A percentile compares a stretch with the other conserved stretches of the same genome.
phyloP scores from a whole-genome alignment of 176 grass and related monocot genomes.

The Zea luxurians region DNA sequence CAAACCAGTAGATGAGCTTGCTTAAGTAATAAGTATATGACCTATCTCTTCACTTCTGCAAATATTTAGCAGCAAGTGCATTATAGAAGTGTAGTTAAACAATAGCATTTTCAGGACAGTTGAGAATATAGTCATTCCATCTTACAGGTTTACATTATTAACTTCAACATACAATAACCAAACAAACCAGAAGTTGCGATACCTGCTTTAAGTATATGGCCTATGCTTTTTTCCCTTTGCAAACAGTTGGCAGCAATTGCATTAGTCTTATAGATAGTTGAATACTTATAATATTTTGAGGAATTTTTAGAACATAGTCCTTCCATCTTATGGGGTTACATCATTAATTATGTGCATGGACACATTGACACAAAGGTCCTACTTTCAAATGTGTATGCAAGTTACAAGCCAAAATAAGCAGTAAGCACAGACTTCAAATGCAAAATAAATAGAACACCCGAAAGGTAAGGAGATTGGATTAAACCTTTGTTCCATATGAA shows the following conservation, averaged over 20 bases:
- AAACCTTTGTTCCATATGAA: slow-evolving; percentile 95
- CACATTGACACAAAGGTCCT: background rate
- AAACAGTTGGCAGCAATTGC: background rate
- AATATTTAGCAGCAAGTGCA: background rate
- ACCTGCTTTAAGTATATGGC: background rate
- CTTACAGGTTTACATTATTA: background rate
- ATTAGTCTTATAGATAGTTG: background rate
- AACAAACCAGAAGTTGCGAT: slow-evolving; percentile 1
- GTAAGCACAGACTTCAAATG: slow-evolving; percentile 21
- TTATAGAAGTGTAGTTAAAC: slow-evolving; percentile 3
- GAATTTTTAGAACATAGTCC: slow-evolving; percentile 2
- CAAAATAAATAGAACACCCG: background rate
- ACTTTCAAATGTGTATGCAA: slow-evolving; percentile 16
- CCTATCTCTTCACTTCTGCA: background rate
- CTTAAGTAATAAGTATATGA: slow-evolving; percentile 9
- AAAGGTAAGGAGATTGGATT: slow-evolving; percentile 31
- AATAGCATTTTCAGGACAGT: background rate
- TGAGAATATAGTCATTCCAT: background rate
- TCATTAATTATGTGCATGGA: slow-evolving; percentile 6
- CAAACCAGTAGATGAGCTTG: background rate
- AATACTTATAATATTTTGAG: background rate
- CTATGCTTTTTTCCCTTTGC: background rate
- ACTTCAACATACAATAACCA: slow-evolving; percentile 7
- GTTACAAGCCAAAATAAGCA: slow-evolving; percentile 21
- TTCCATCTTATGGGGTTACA: slow-evolving; percentile 28